Percentiles rank a stretch among this genome's conserved stretches.
These are phyloP conservation scores for Volvariella volvacea DNA, from an alignment of 1,284 basidiomycete genomes.

Conservation along the genomic window DNA sequence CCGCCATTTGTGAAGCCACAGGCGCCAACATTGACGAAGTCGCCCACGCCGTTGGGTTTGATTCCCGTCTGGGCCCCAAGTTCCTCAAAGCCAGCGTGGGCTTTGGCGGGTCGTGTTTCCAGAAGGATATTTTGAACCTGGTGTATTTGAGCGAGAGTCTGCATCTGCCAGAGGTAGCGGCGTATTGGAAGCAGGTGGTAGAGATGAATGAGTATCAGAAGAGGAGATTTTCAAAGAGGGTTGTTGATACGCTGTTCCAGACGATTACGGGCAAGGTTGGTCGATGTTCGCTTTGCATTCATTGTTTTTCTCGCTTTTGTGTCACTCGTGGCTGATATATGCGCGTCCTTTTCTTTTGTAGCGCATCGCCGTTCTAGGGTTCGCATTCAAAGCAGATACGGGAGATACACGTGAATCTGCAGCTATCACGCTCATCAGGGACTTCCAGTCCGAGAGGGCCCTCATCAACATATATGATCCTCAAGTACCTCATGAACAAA, in stretches of 20 bases:
- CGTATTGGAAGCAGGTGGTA: constrained; percentile 95
- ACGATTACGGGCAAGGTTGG: constrained; percentile 90
- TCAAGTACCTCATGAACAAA: constrained; percentile 68
- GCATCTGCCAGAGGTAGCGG: constrained; percentile 95
- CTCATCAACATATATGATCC: constrained; percentile 90
- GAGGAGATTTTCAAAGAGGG: constrained; percentile 81
- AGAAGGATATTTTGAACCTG: constrained; percentile 98
- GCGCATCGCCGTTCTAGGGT: constrained; percentile 94
- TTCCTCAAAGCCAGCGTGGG: constrained; percentile 95
- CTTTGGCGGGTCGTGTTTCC: constrained; percentile 99
- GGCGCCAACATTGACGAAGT: constrained; percentile 99
- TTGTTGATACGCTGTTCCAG: constrained; percentile 95
- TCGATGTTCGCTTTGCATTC: neutral
- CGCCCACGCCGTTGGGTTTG: constrained; percentile 89
- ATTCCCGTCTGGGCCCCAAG: constrained; percentile 89
- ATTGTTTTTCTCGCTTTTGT: too few relatives aligned
- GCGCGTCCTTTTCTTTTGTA: constrained; percentile 25
- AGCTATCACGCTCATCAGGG: constrained; percentile 90
- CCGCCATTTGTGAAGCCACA: constrained; percentile 99
- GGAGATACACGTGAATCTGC: constrained; percentile 97
- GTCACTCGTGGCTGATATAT: constrained; percentile 6
- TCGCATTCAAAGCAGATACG: constrained; percentile 95
- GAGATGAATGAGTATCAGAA: constrained; percentile 98
- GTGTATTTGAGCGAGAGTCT: constrained; percentile 94
- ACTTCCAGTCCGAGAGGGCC: constrained; percentile 91